A percentile compares a stretch with the other conserved stretches of the same genome.
phyloP scores from a whole-genome alignment of 2,329 filamentous ascomycete species.

The Fusarium redolens region DNA sequence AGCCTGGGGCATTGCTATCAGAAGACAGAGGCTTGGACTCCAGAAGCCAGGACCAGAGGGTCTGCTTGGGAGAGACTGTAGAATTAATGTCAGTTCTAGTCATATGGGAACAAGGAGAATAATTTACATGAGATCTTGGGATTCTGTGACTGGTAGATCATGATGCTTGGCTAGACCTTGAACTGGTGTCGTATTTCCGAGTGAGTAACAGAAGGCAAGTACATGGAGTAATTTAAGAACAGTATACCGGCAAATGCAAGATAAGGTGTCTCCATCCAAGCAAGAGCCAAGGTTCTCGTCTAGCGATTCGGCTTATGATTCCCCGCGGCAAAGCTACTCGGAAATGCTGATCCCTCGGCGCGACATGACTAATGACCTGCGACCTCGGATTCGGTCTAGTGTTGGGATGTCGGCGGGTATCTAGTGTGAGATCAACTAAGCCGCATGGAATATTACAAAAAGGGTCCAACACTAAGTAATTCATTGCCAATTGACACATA shows the following conservation, averaged over 20 bases:
- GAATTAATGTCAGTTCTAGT: neutral
- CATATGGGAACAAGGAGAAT: rapidly evolving
- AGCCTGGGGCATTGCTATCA: neutral
- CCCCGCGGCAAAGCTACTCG: too few relatives aligned
- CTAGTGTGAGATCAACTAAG: too few relatives aligned
- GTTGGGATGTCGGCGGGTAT: too few relatives aligned
- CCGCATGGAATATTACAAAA: too few relatives aligned
- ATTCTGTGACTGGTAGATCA: neutral
- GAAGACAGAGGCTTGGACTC: neutral
- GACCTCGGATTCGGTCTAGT: too few relatives aligned
- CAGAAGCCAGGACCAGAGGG: neutral
- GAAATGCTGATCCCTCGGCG: too few relatives aligned
- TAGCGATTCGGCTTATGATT: too few relatives aligned
- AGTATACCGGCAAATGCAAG: neutral
- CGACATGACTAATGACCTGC: too few relatives aligned
- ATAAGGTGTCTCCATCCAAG: neutral
- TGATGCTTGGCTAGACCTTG: neutral
- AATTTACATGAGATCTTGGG: neutral
- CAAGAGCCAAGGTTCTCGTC: neutral
- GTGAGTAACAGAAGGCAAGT: rapidly evolving
- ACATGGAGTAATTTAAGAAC: neutral
- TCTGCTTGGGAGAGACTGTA: neutral
- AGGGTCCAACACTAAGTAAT: too few relatives aligned
- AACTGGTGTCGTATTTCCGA: rapidly evolving
- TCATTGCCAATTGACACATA: too few relatives aligned